Evolutionary conservation across 2,329 filamentous ascomycete species (phyloP), one percentile per base, ranked within the genome.

Genomic region (Chrysoporthe cubensis): DNA sequence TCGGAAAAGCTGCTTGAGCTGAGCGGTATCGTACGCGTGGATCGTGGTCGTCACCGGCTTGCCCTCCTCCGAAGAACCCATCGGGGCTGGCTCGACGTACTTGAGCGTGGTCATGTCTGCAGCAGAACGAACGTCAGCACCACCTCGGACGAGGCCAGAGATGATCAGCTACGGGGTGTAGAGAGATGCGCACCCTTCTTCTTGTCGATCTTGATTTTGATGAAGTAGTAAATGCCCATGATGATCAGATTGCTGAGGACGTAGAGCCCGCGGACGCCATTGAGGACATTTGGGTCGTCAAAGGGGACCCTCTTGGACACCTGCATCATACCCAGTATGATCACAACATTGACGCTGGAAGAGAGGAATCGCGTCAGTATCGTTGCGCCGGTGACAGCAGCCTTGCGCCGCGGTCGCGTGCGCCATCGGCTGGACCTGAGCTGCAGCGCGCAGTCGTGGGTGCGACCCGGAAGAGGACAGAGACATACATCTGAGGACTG

Each of bases 301-400:
- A 98, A 97, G 61, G 94, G 93, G 70, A 99, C 90, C 82, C 91
- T 93, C 88, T 98, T 98, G 75, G 94, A 92, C 70, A 97, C 91
- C 87, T 97, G 95, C 93, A 98, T 97, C 91, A 97, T 96, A 78
- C 92, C 92, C 74, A 97, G 88, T 84, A 97, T 94, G 90, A 97
- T 94, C 84, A 93, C 85, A 80, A 97, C 87, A 87, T 97, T 97
- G 80, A 92, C 93, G 76, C 94, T 97, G 80, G 73, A 71, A 65
- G 70, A 70, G 66, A 69, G 54, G 32, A 16, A 64, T 37, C 42
- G 54, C 66, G 72, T 79, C 68, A 78, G 61, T 44, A 62, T 63
- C 34, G 4, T 7, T 34, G 7, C 40, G 13, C 13, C 13, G 1
- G 7, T 40, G 3, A 16, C 3, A 26, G 43, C 21, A 43, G 42